These are phyloP conservation scores for Fusarium sp. DNA, from an alignment of 2,329 filamentous ascomycete genomes.

Conservation along the genomic window DNA sequence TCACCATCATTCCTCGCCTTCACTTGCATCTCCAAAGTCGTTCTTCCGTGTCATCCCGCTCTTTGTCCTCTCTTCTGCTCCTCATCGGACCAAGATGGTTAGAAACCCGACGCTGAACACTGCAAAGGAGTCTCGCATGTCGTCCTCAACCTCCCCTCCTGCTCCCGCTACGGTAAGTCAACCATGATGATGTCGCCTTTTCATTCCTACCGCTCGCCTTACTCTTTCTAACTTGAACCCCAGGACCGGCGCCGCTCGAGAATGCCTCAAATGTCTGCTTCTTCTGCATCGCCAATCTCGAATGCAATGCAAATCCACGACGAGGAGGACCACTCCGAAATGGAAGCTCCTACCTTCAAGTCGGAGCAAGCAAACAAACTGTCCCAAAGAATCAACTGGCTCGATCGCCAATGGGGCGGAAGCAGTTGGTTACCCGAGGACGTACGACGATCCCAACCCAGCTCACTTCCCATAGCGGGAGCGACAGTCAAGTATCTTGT, in stretches of 20 bases:
- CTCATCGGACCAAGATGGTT: too few relatives aligned
- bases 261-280: not conserved
- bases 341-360: accelerated
- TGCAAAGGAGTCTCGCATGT: too few relatives aligned
- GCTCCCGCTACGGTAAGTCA: not conserved
- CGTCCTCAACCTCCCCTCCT: not conserved
- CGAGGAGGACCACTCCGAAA: not conserved
- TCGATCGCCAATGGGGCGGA: constrained; percentile 6
- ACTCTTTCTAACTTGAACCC: not conserved
- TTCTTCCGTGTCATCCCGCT: too few relatives aligned
- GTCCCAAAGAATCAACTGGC: not conserved
- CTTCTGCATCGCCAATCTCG: too few relatives aligned
- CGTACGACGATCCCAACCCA: not conserved
- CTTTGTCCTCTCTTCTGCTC: too few relatives aligned
- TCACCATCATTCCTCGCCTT: too few relatives aligned
- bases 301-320: too few relatives aligned
- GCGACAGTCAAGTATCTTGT: not conserved
- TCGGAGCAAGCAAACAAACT: not conserved
- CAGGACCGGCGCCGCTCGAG: not conserved
- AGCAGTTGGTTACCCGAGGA: not conserved
- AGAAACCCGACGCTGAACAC: too few relatives aligned
- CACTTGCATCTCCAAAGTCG: too few relatives aligned
- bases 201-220: not conserved
- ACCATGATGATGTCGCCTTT: not conserved
- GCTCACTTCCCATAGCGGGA: not conserved